Base-by-base conservation (phyloP, 352 stramenopile species). In the Phytophthora pini region DNA sequence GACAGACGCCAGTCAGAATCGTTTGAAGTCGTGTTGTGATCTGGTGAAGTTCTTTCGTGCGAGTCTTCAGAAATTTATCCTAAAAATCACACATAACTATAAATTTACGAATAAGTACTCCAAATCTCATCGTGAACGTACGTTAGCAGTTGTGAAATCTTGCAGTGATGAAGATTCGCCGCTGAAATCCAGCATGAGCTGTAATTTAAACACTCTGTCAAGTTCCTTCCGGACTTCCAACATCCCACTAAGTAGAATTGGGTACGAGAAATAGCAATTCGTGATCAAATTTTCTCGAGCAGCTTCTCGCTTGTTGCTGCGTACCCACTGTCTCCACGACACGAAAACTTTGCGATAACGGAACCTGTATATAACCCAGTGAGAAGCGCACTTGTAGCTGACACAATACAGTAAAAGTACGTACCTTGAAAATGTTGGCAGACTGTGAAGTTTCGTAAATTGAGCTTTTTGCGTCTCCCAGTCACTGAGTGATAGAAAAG, bases 291-390 rank as follows among this genome's bases (percentile, higher is more conserved):
- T 61, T n/a, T 76, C 59, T 29, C 75, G 67, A n/a, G 79, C 79
- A 34, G 45, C 48, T 15, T 87, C 75, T 4, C 81, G 68, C 51
- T 83, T 89, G 7, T 44, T 61, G 12, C 27, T 24, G 8, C 76
- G 74, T 38, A 88, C 72, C 72, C 76, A 88, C 39, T 77, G 77
- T 39, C 80, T 87, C 82, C 82, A 91, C 5, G 51, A 51, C 0
- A 85, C 11, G 31, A 90, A 92, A 4, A 80, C 79, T 56, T 92
- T 90, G 1, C 80, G 79, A 43, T 89, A 92, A 1, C 82, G 79
- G 50, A 92, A 92, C 1, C 82, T 92, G 31, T 13, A 36, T 13
- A 36, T 12, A 36, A 12, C 9, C 13, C 7, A 36, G 31, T 36
- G 31, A 36, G 31, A 36, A 13, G 9, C 6, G 9, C 31, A 36